Evolutionary conservation across 148 eudicot genomes (phyloP).

Genomic region (Linanthus parryae): DNA sequence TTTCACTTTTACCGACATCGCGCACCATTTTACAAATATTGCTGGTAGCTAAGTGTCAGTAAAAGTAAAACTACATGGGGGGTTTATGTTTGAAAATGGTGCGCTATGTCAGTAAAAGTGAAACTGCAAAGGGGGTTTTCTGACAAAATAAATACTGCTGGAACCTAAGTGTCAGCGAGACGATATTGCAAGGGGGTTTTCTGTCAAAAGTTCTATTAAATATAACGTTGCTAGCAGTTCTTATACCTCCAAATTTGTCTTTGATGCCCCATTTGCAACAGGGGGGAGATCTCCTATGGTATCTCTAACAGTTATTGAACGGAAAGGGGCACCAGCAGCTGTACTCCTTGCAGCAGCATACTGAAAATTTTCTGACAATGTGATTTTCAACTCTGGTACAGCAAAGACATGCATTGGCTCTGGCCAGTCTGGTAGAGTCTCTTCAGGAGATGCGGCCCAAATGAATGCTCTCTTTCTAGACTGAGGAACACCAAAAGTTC

Average conservation of each 20-base stretch:
- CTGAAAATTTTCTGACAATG: slow-evolving; percentile 35
- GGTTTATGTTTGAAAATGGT: too few species aligned
- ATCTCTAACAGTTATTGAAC: slow-evolving; percentile 91
- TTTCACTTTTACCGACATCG: too few species aligned
- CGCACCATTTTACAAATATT: too few species aligned
- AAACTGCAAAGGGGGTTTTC: too few species aligned
- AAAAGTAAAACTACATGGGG: too few species aligned
- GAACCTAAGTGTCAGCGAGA: too few species aligned
- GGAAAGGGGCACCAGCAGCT: slow-evolving; percentile 83
- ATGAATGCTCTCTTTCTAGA: slow-evolving; percentile 95
- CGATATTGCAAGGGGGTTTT: too few species aligned
- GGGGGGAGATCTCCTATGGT: slow-evolving; percentile 95
- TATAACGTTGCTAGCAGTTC: too few species aligned
- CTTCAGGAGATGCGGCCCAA: slow-evolving; percentile 97
- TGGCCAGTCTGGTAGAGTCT: slow-evolving; percentile 93
- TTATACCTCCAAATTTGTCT: slow-evolving; percentile 65
- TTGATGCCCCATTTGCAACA: slow-evolving; percentile 81
- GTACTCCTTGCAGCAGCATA: slow-evolving; percentile 92
- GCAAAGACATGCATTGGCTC: slow-evolving; percentile 99
- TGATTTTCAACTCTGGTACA: slow-evolving; percentile 64
- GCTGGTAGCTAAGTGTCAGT: too few species aligned
- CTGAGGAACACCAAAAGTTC: slow-evolving; percentile 93
- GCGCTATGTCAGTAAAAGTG: too few species aligned
- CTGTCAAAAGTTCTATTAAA: too few species aligned
- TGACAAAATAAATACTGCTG: too few species aligned